Percentiles rank a stretch among this genome's conserved stretches.
Conservation (phyloP, 345 rosid species). For the Salix dunnii region DNA sequence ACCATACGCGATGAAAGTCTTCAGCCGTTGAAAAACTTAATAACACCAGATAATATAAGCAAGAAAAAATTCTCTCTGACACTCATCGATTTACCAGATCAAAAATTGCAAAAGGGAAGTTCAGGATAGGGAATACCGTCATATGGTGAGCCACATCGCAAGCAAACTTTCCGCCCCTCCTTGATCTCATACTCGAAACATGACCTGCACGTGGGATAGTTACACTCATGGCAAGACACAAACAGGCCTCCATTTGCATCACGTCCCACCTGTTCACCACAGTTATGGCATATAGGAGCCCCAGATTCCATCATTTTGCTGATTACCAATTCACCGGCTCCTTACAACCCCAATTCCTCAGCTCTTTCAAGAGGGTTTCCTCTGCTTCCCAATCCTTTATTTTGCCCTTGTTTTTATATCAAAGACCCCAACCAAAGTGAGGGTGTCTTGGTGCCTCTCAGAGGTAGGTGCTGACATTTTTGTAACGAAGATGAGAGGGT, state of each 20-base stretch:
- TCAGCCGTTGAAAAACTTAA: not conserved
- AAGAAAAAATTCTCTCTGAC: not conserved
- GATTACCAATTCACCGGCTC: not conserved
- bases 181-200: constrained; percentile 81
- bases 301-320: constrained; percentile 75
- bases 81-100: not conserved
- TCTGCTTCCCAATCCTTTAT: constrained; percentile 1
- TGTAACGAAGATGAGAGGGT: constrained; percentile 22
- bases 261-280: constrained; percentile 72
- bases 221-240: constrained; percentile 83
- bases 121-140: constrained; percentile 42
- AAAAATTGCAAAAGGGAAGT: not conserved
- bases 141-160: constrained; percentile 74
- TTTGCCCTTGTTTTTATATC: constrained; percentile 22
- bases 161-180: constrained; percentile 73
- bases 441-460: constrained; percentile 21
- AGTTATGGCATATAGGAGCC: constrained; percentile 71
- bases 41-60: not conserved
- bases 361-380: not conserved
- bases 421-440: constrained; percentile 16
- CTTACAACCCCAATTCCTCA: constrained; percentile 8
- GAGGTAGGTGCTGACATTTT: constrained; percentile 12
- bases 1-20: not conserved
- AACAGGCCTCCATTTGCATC: constrained; percentile 62
- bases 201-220: constrained; percentile 81